Evolutionary conservation across 352 stramenopile genomes (phyloP).

Genomic region (Globisporangium spinosum): DNA sequence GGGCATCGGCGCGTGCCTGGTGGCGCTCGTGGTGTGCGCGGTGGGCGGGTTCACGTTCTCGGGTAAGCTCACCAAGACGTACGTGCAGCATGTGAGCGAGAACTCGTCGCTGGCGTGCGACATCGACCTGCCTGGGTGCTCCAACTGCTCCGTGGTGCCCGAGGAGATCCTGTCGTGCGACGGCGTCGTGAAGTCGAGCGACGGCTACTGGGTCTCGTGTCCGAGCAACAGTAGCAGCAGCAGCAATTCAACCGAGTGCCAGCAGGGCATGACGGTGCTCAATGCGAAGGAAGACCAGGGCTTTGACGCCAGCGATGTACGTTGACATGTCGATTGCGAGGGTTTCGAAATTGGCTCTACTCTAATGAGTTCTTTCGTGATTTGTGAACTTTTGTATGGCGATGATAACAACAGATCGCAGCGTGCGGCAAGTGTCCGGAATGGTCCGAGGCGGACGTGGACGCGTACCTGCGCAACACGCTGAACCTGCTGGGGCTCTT

Average conservation of each 20-base stretch:
- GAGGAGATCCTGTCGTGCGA: constrained; percentile 31
- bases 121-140: constrained; percentile 59
- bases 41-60: constrained; percentile 67
- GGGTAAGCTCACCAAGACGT: constrained; percentile 47
- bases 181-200: constrained; percentile 32
- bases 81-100: constrained; percentile 39
- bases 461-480: constrained; percentile 58
- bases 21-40: constrained; percentile 58
- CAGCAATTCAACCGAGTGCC: constrained; percentile 25
- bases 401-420: constrained; percentile 37
- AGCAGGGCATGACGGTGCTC: constrained; percentile 51
- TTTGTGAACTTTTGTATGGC: constrained; percentile 7
- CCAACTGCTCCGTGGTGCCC: constrained; percentile 58
- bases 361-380: constrained; percentile 8
- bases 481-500: constrained; percentile 68
- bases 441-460: constrained; percentile 64
- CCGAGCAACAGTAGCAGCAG: constrained; percentile 17
- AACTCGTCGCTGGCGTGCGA: constrained; percentile 56
- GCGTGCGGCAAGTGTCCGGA: constrained; percentile 73
- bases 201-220: constrained; percentile 50
- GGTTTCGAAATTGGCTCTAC: constrained; percentile 5
- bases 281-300: constrained; percentile 48
- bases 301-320: constrained; percentile 59
- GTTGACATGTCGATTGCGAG: constrained; percentile 16
- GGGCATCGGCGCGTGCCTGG: constrained; percentile 55